Evolutionary conservation across 2,329 filamentous ascomycete species (phyloP).

Genomic region (Trichophaea hybrida): DNA sequence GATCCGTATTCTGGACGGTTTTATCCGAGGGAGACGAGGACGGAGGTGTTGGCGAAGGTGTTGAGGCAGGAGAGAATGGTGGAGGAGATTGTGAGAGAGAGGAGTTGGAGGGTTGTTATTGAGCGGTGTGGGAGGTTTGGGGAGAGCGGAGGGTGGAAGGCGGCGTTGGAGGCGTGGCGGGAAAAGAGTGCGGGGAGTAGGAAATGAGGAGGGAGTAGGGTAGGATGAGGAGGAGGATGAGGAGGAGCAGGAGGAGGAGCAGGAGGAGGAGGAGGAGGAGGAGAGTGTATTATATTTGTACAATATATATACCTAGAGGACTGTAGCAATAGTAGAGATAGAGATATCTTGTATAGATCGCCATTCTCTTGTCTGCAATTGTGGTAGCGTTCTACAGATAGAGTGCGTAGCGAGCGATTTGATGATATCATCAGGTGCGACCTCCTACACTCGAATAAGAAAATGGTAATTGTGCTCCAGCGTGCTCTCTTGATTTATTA

Average conservation of each 20-base stretch:
- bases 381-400: too few species aligned
- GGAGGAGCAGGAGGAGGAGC: background rate
- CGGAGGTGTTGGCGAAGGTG: slow-evolving; percentile 59
- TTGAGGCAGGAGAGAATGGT: slow-evolving; percentile 62
- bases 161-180: slow-evolving; percentile 50
- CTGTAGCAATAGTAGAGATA: too few species aligned
- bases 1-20: slow-evolving; percentile 84
- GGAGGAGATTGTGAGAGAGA: slow-evolving; percentile 61
- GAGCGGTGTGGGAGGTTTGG: slow-evolving; percentile 54
- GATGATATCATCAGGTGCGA: too few species aligned
- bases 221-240: too few species aligned
- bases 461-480: too few species aligned
- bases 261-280: background rate
- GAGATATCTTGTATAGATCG: too few species aligned
- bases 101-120: slow-evolving; percentile 66
- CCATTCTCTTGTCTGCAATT: too few species aligned
- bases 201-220: background rate
- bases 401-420: too few species aligned
- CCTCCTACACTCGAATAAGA: too few species aligned
- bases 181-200: slow-evolving; percentile 7
- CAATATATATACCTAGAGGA: background rate
- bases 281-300: background rate
- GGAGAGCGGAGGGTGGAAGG: slow-evolving; percentile 42
- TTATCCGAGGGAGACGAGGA: slow-evolving; percentile 64
- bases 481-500: too few species aligned